Evolutionary conservation across 345 rosid genomes (phyloP).

Genomic region (Citrus australasica): DNA sequence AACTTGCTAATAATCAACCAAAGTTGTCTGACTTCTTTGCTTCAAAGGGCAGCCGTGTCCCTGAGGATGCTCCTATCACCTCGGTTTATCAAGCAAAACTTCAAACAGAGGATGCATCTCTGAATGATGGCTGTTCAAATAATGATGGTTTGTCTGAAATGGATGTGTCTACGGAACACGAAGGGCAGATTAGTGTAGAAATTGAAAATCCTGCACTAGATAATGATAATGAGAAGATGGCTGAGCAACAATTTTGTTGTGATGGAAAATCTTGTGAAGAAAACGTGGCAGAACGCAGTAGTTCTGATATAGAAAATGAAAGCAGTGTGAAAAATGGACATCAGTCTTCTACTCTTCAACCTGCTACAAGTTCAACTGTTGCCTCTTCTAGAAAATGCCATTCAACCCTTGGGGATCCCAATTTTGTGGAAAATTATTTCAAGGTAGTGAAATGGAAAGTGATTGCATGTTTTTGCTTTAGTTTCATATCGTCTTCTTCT

Average conservation of each 20-base stretch:
- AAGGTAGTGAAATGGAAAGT: constrained; percentile 44
- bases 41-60: constrained; percentile 25
- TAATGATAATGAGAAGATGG: constrained; percentile 18
- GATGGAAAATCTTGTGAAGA: constrained; percentile 27
- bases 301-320: constrained; percentile 26
- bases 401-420: constrained; percentile 79
- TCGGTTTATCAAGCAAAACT: constrained; percentile 28
- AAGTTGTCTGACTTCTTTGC: constrained; percentile 77
- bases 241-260: constrained; percentile 26
- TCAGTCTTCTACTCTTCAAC: constrained; percentile 23
- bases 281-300: constrained; percentile 27
- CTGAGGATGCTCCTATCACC: constrained; percentile 25
- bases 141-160: constrained; percentile 27
- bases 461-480: background rate
- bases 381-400: constrained; percentile 45
- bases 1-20: constrained; percentile 76
- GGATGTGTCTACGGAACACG: constrained; percentile 24
- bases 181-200: constrained; percentile 25
- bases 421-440: constrained; percentile 92
- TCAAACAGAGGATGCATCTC: constrained; percentile 34
- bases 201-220: constrained; percentile 23
- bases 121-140: constrained; percentile 33
- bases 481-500: background rate
- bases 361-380: constrained; percentile 27
- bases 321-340: constrained; percentile 24